Percentiles rank a stretch among this genome's conserved stretches.
These are phyloP conservation scores for Metahyphopichia silvanorum DNA, from an alignment of 805 yeast genomes.

Conservation along the genomic window DNA sequence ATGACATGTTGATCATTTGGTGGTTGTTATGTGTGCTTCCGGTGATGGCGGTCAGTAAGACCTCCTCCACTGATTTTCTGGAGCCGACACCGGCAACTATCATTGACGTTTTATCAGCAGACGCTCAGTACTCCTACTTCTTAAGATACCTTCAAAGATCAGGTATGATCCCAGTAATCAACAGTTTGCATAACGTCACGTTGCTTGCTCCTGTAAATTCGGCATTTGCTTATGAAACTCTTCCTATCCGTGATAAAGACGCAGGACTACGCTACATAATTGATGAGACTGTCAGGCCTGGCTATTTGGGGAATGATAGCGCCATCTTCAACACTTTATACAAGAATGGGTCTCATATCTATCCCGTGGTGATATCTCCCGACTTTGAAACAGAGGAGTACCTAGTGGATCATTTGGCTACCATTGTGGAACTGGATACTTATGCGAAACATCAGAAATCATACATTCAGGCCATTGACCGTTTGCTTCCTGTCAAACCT, in stretches of 20 bases:
- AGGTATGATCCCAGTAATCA: conserved; percentile 61
- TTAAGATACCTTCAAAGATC: conserved; percentile 57
- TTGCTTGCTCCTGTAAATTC: conserved; percentile 79
- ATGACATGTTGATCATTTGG: too few relatives aligned
- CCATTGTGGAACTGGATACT: conserved; percentile 56
- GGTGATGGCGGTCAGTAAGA: not conserved
- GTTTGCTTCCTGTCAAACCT: conserved; percentile 35
- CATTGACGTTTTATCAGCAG: conserved; percentile 65
- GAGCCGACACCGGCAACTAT: conserved; percentile 42
- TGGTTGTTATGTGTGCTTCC: too few relatives aligned
- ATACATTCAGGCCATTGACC: conserved; percentile 61
- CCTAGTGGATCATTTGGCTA: conserved; percentile 40
- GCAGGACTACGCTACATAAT: conserved; percentile 25
- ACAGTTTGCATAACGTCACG: conserved; percentile 60
- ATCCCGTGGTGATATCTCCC: conserved; percentile 22
- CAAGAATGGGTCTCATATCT: conserved; percentile 11
- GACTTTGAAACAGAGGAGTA: conserved; percentile 24
- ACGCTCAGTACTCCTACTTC: conserved; percentile 65
- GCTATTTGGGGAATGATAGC: conserved; percentile 19
- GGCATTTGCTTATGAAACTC: conserved; percentile 49
- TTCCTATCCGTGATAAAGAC: conserved; percentile 6
- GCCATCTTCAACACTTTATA: conserved; percentile 30
- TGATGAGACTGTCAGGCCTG: conserved; percentile 30
- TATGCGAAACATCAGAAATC: conserved; percentile 62
- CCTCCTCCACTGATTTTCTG: conserved; percentile 7